Evolutionary conservation across 2,329 filamentous ascomycete genomes (phyloP).

Genomic region (Mariannaea sp.): DNA sequence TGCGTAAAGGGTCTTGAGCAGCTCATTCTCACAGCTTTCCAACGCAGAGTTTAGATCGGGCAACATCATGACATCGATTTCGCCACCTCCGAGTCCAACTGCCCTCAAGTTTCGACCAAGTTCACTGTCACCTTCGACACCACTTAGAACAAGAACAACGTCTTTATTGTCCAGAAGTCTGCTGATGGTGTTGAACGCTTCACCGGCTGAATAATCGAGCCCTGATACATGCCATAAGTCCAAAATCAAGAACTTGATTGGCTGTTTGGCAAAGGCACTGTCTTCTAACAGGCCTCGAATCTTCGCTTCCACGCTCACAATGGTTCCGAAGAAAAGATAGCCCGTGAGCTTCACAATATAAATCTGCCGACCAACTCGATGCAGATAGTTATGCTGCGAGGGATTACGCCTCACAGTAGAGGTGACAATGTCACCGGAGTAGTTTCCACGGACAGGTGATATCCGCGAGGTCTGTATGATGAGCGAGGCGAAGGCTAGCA

Average conservation of each 20-base stretch:
- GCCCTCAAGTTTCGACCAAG: constrained; percentile 80
- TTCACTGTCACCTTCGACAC: constrained; percentile 74
- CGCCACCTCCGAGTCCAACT: constrained; percentile 78
- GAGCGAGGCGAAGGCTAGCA: constrained; percentile 87
- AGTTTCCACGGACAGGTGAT: constrained; percentile 87
- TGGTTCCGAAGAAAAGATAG: constrained; percentile 98
- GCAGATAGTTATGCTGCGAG: constrained; percentile 84
- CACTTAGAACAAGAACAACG: constrained; percentile 82
- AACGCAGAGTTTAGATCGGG: constrained; percentile 90
- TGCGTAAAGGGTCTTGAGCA: constrained; percentile 79
- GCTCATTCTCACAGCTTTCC: constrained; percentile 92
- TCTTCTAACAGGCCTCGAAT: constrained; percentile 84
- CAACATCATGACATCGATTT: constrained; percentile 77
- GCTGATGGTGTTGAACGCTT: constrained; percentile 92
- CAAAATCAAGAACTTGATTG: constrained; percentile 87
- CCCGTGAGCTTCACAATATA: constrained; percentile 90
- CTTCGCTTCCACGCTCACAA: constrained; percentile 90
- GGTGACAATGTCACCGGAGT: constrained; percentile 84
- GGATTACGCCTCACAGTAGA: constrained; percentile 93
- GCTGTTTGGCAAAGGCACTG: constrained; percentile 74
- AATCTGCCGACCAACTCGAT: constrained; percentile 84
- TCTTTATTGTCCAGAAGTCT: constrained; percentile 77
- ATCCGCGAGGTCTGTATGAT: constrained; percentile 90
- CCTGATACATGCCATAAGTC: constrained; percentile 90
- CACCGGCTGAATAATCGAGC: constrained; percentile 93